These are phyloP conservation scores for Carpinus fangiana DNA, from an alignment of 306 rosid genomes.

Conservation along the genomic window DNA sequence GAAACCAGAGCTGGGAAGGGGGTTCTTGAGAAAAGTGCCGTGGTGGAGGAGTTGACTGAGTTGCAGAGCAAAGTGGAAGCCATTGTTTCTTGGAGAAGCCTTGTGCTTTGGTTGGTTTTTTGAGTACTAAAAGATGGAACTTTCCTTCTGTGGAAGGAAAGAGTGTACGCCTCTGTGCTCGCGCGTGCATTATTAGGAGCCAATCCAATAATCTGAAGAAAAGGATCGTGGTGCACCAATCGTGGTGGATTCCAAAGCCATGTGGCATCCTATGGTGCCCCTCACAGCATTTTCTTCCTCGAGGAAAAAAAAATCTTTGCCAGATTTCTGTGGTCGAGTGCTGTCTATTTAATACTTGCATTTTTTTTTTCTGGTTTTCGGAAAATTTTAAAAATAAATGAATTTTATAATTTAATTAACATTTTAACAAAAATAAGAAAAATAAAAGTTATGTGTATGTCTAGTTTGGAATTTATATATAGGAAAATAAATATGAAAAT, in stretches of 20 bases:
- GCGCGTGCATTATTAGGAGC: conserved; percentile 14
- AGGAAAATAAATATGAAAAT: too few species aligned
- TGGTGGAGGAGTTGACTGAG: conserved; percentile 52
- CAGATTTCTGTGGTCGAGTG: conserved; percentile 5
- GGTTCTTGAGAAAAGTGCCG: conserved; percentile 48
- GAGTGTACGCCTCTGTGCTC: neutral
- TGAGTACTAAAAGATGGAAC: neutral
- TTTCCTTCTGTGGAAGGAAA: neutral
- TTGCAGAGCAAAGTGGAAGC: conserved; percentile 48
- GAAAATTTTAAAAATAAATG: too few species aligned
- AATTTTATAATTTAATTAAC: too few species aligned
- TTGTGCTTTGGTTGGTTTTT: neutral
- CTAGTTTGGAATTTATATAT: too few species aligned
- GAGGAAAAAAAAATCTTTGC: neutral
- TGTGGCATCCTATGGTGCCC: conserved; percentile 28
- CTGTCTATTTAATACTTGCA: too few species aligned
- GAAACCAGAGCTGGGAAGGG: conserved; percentile 38
- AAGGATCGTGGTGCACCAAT: conserved; percentile 22
- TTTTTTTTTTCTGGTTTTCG: too few species aligned
- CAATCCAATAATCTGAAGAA: conserved; percentile 8
- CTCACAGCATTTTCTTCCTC: neutral
- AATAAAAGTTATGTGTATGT: too few species aligned
- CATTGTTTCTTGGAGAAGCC: conserved; percentile 33
- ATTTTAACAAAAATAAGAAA: too few species aligned
- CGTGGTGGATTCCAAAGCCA: conserved; percentile 28